Evolutionary conservation across 805 yeast species (phyloP).

Genomic region (Candida anglica): DNA sequence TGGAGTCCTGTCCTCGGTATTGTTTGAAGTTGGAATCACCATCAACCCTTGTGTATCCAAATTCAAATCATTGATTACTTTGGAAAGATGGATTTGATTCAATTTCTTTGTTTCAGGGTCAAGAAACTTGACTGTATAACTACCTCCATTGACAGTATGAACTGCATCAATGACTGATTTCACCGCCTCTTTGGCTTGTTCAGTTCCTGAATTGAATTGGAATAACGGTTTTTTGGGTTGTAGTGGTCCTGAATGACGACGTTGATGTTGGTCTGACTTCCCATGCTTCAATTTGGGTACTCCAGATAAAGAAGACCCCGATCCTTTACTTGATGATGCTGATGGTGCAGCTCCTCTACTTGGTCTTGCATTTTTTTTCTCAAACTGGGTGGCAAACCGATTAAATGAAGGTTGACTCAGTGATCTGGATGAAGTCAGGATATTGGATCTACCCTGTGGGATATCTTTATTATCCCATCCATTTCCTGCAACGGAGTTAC

Average conservation of each 20-base stretch:
- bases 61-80: constrained; percentile 27
- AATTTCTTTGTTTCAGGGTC: constrained; percentile 20
- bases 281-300: no score
- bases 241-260: no score
- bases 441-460: no score
- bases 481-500: no score
- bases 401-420: no score
- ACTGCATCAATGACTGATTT: constrained; percentile 20
- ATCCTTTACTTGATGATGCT: no score
- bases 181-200: constrained; percentile 23
- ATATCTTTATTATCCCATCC: no score
- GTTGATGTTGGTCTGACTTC: no score
- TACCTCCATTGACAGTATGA: constrained; percentile 9
- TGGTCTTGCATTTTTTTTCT: no score
- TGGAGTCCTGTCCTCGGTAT: constrained; percentile 17
- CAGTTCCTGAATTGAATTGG: constrained; percentile 20
- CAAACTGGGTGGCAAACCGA: not conserved
- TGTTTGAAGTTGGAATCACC: constrained; percentile 9
- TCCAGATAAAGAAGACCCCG: no score
- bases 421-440: no score
- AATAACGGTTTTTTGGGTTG: constrained; percentile 8
- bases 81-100: constrained; percentile 19
- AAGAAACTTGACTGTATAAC: constrained; percentile 22
- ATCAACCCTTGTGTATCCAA: constrained; percentile 21
- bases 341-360: no score